These are phyloP conservation scores for Platanus orientalis DNA, from an alignment of 164 flowering plant species.

Conservation along the genomic window DNA sequence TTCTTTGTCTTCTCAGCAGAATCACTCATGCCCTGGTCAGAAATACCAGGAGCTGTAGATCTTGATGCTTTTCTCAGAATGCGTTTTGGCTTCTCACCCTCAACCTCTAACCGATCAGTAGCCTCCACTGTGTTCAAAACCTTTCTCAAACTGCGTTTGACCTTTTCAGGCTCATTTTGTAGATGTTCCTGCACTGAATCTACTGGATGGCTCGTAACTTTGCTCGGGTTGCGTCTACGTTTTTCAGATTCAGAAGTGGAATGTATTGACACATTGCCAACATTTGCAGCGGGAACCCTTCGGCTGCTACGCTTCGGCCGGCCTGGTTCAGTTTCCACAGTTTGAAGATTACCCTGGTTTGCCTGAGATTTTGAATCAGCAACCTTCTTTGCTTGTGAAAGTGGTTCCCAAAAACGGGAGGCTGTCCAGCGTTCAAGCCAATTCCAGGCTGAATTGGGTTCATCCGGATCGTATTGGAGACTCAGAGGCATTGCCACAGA, in stretches of 20 bases:
- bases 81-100: no score
- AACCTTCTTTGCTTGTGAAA: slow-evolving; percentile 32
- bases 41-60: no score
- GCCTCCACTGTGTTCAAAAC: slow-evolving; percentile 40
- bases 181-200: slow-evolving; percentile 54
- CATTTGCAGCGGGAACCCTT: slow-evolving; percentile 36
- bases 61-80: no score
- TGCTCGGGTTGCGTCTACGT: slow-evolving; percentile 48
- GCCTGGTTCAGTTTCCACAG: slow-evolving; percentile 31
- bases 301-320: slow-evolving; percentile 48
- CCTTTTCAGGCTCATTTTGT: slow-evolving; percentile 65
- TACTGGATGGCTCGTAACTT: slow-evolving; percentile 34
- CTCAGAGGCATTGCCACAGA: slow-evolving; percentile 53
- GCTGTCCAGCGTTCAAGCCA: slow-evolving; percentile 91
- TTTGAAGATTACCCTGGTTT: slow-evolving; percentile 29
- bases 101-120: no score
- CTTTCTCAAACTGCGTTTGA: slow-evolving; percentile 63
- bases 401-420: slow-evolving; percentile 52
- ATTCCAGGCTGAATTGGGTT: slow-evolving; percentile 60
- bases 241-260: slow-evolving; percentile 49
- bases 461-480: slow-evolving; percentile 49
- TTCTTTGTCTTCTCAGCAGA: no score
- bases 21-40: no score
- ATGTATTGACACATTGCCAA: slow-evolving; percentile 36
- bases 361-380: slow-evolving; percentile 30